Percentiles rank a stretch among this genome's conserved stretches.
Evolutionary conservation across 2,329 filamentous ascomycete species (phyloP).

Genomic region (Colletotrichum endophyticum): DNA sequence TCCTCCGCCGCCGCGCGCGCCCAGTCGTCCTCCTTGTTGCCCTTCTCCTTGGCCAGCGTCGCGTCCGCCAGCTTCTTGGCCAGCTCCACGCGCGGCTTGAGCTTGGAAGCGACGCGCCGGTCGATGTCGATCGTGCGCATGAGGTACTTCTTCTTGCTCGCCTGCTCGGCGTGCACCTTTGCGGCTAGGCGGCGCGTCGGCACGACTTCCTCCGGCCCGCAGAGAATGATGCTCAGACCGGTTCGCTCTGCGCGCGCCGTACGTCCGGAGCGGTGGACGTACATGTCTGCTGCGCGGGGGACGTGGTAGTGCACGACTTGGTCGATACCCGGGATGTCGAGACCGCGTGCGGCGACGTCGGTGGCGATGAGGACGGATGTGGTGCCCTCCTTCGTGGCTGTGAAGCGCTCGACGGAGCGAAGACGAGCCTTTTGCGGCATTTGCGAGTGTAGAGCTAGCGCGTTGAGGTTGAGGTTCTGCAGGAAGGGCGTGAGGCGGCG

Average conservation of each 20-base stretch:
- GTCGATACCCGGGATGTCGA: slow-evolving; percentile 91
- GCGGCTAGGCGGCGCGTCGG: slow-evolving; percentile 83
- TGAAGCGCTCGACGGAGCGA: slow-evolving; percentile 91
- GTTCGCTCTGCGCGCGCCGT: slow-evolving; percentile 83
- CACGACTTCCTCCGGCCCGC: slow-evolving; percentile 87
- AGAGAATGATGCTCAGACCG: slow-evolving; percentile 86
- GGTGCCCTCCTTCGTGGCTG: slow-evolving; percentile 59
- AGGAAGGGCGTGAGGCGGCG: slow-evolving; percentile 85
- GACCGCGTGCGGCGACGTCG: slow-evolving; percentile 89
- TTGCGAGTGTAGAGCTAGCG: slow-evolving; percentile 83
- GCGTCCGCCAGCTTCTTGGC: slow-evolving; percentile 90
- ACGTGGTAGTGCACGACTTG: slow-evolving; percentile 95
- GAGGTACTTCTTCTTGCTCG: slow-evolving; percentile 58
- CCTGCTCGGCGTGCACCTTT: slow-evolving; percentile 77
- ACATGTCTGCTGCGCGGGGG: slow-evolving; percentile 87
- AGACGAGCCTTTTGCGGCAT: slow-evolving; percentile 96
- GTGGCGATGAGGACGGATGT: slow-evolving; percentile 83
- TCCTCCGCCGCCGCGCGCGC: slow-evolving; percentile 86
- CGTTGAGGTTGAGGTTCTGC: slow-evolving; percentile 79
- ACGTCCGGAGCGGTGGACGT: slow-evolving; percentile 93
- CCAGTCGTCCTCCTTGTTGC: slow-evolving; percentile 83
- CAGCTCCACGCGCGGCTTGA: slow-evolving; percentile 78
- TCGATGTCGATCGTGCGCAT: slow-evolving; percentile 86
- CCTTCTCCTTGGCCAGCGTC: slow-evolving; percentile 84
- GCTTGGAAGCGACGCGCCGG: slow-evolving; percentile 73